Evolutionary conservation across 441 rosid species (phyloP).

Genomic region (Euphorbia corollata): DNA sequence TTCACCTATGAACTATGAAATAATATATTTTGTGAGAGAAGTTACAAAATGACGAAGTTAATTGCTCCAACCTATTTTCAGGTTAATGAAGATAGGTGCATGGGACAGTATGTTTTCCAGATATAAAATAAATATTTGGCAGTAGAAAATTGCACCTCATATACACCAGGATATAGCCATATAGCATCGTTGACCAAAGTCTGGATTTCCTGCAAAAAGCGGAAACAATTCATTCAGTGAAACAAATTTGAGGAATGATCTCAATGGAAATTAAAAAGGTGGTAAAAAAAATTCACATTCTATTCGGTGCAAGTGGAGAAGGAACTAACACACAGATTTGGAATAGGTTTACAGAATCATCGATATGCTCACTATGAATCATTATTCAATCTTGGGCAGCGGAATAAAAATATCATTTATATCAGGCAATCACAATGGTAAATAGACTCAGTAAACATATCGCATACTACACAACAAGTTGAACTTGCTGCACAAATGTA

Average conservation of each 20-base stretch:
- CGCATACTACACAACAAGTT: neutral
- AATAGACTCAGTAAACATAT: neutral
- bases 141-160: slow-evolving; percentile 46
- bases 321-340: neutral
- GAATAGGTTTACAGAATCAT: neutral
- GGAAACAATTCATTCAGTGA: slow-evolving; percentile 6
- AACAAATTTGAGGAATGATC: neutral
- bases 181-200: slow-evolving; percentile 60
- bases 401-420: neutral
- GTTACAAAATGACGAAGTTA: neutral
- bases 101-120: neutral
- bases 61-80: neutral
- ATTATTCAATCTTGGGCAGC: neutral
- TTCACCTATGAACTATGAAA: neutral
- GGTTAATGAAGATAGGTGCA: neutral
- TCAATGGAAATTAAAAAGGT: neutral
- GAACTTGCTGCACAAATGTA: neutral
- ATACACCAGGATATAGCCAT: slow-evolving; percentile 85
- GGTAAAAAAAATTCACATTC: neutral
- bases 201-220: slow-evolving; percentile 42
- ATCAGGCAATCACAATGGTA: neutral
- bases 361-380: neutral
- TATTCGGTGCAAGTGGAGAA: neutral
- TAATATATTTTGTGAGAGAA: neutral
- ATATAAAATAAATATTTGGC: neutral